phyloP scores from a whole-genome alignment of 495 filamentous ascomycete species.

The Staphylotrichum longicolle region DNA sequence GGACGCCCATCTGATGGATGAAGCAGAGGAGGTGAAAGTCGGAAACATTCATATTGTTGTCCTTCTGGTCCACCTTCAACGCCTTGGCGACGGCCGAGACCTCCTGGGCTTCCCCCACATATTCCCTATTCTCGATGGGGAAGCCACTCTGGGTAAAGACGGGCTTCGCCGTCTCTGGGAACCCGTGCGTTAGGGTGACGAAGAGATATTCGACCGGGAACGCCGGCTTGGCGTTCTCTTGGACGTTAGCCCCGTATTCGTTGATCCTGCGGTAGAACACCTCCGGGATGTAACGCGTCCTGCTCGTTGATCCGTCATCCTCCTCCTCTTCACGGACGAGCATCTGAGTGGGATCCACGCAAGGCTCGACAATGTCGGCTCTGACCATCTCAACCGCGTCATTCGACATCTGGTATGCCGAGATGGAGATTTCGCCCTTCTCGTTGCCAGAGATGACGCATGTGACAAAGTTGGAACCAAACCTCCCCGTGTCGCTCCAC shows the following conservation, averaged over 20 bases:
- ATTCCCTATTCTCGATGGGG: conserved; percentile 85
- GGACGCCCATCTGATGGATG: conserved; percentile 72
- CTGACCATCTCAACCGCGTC: conserved; percentile 95
- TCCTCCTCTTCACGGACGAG: conserved; percentile 90
- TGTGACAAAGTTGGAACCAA: conserved; percentile 96
- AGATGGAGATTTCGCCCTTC: conserved; percentile 79
- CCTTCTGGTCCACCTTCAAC: conserved; percentile 46
- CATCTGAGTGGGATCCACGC: conserved; percentile 89
- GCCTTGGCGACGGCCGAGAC: conserved; percentile 43
- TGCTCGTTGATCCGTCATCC: conserved; percentile 66
- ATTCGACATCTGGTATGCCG: conserved; percentile 91
- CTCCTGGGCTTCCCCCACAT: conserved; percentile 78
- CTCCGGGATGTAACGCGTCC: conserved; percentile 88
- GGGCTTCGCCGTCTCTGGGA: conserved; percentile 75
- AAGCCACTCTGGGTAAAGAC: conserved; percentile 69
- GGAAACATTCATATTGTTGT: conserved; percentile 67
- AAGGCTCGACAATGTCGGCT: conserved; percentile 93
- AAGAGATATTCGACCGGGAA: conserved; percentile 97
- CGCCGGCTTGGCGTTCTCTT: conserved; percentile 92
- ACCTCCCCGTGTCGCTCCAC: conserved; percentile 93
- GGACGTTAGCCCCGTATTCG: conserved; percentile 92
- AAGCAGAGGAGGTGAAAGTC: conserved; percentile 94
- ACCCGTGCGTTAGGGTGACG: conserved; percentile 94
- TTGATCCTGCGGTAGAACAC: conserved; percentile 96
- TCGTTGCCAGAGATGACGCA: conserved; percentile 93